These are phyloP conservation scores for Trichoderma guizhouense DNA, from an alignment of 2,329 filamentous ascomycete species.

Conservation along the genomic window DNA sequence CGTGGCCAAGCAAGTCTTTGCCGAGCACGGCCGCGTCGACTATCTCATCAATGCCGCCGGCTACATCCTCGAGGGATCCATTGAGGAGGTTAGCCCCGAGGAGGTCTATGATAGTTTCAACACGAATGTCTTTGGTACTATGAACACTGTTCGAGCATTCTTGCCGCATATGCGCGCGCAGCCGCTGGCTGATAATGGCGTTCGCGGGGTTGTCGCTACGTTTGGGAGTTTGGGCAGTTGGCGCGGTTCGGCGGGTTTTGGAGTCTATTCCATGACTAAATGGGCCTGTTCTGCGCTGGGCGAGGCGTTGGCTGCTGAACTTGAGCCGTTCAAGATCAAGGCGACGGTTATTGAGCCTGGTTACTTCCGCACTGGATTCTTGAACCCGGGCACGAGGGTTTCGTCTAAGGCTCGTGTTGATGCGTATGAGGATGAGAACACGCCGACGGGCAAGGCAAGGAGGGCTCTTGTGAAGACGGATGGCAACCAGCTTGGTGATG, in stretches of 20 bases:
- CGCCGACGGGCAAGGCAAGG: constrained; percentile 29
- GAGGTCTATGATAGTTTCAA: constrained; percentile 42
- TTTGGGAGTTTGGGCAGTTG: constrained; percentile 49
- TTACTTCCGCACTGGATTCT: constrained; percentile 50
- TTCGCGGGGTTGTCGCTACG: constrained; percentile 36
- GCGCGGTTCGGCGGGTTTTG: constrained; percentile 35
- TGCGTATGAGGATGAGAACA: constrained; percentile 31
- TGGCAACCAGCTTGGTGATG: constrained; percentile 53
- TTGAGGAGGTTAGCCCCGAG: constrained; percentile 39
- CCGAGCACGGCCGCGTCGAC: constrained; percentile 39
- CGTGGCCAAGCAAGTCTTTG: constrained; percentile 33
- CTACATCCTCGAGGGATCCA: constrained; percentile 41
- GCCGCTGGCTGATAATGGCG: constrained; percentile 24
- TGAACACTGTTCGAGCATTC: constrained; percentile 48
- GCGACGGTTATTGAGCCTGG: constrained; percentile 48
- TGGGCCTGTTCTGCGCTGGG: constrained; percentile 43
- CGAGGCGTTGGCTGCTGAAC: constrained; percentile 42
- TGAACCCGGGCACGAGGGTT: constrained; percentile 35
- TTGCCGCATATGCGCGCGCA: constrained; percentile 45
- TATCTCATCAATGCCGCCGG: constrained; percentile 49
- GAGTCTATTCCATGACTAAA: constrained; percentile 45
- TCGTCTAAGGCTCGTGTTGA: constrained; percentile 31
- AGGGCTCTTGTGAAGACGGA: constrained; percentile 35
- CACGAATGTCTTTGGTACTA: constrained; percentile 52
- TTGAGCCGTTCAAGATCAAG: constrained; percentile 44